Conservation (phyloP, 1,284 basidiomycete genomes). For the Paramarasmius palmivorus region DNA sequence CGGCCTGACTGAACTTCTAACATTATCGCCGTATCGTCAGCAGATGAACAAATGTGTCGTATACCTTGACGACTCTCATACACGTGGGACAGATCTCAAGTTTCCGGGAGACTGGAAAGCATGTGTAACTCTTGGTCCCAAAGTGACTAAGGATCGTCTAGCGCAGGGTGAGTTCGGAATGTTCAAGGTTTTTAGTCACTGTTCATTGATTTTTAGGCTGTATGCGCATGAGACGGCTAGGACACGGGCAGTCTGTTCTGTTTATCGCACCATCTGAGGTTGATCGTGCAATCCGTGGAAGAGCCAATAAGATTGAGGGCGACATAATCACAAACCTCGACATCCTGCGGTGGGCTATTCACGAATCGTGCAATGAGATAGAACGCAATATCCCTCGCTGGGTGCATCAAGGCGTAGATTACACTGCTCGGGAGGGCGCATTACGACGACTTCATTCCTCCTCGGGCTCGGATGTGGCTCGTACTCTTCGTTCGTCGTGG, state of each 20-base stretch:
- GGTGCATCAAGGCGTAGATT: conserved; percentile 49
- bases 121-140: conserved; percentile 45
- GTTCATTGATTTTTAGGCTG: conserved; percentile 31
- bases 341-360: conserved; percentile 47
- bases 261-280: conserved; percentile 54
- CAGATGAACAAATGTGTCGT: conserved; percentile 31
- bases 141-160: conserved; percentile 54
- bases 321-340: conserved; percentile 27
- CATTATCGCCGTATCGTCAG: conserved; percentile 29
- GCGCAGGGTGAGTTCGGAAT: conserved; percentile 42
- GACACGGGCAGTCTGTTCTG: conserved; percentile 47
- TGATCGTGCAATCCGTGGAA: conserved; percentile 37
- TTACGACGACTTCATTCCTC: conserved; percentile 1
- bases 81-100: conserved; percentile 37
- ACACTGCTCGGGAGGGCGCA: conserved; percentile 28
- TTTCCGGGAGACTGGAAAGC: conserved; percentile 28
- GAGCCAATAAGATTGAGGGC: conserved; percentile 12
- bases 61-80: conserved; percentile 37
- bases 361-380: conserved; percentile 45
- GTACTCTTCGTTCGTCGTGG: conserved; percentile 32
- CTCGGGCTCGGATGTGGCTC: background rate
- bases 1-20: conserved; percentile 35
- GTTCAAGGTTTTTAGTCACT: background rate
- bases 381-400: conserved; percentile 40
- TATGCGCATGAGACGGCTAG: conserved; percentile 53